Percentiles rank a stretch among this genome's conserved stretches.
Evolutionary conservation across 306 rosid genomes (phyloP).

Genomic region (Sphenostylis stenocarpa): DNA sequence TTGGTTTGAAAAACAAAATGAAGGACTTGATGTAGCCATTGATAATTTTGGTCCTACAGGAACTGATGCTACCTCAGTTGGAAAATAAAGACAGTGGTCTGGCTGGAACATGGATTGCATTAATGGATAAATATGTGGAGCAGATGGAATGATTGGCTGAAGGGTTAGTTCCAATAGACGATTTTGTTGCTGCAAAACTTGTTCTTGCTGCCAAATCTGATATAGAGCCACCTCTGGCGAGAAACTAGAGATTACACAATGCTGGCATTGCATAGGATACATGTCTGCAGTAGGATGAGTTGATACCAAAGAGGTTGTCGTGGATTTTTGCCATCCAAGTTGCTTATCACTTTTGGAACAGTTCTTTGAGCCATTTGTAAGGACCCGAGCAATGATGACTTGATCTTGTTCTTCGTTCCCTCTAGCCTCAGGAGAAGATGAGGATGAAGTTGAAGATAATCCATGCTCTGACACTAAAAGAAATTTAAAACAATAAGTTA

Average conservation of each 20-base stretch:
- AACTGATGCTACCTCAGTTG: constrained; percentile 51
- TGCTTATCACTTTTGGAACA: constrained; percentile 36
- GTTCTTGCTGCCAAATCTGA: constrained; percentile 81
- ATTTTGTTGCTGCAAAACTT: constrained; percentile 58
- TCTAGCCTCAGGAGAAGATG: constrained; percentile 45
- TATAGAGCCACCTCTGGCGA: constrained; percentile 58
- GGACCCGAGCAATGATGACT: constrained; percentile 62
- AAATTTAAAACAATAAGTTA: constrained; percentile 26
- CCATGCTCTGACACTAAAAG: constrained; percentile 61
- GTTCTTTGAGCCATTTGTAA: constrained; percentile 43
- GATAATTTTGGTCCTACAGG: constrained; percentile 52
- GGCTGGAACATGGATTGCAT: constrained; percentile 68
- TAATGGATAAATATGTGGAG: constrained; percentile 59
- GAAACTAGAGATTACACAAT: constrained; percentile 50
- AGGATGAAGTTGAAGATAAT: constrained; percentile 36
- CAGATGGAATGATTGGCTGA: constrained; percentile 48
- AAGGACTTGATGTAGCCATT: constrained; percentile 51
- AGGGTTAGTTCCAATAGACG: constrained; percentile 54
- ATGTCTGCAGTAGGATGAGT: constrained; percentile 38
- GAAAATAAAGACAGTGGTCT: constrained; percentile 56
- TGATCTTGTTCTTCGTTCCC: constrained; percentile 72
- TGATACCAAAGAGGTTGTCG: constrained; percentile 37
- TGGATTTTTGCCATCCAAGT: constrained; percentile 36
- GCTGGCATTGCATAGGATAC: constrained; percentile 51
- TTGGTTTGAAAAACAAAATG: constrained; percentile 54